Conservation (phyloP, 2,329 filamentous ascomycete genomes). For the Lachnellula arida region DNA sequence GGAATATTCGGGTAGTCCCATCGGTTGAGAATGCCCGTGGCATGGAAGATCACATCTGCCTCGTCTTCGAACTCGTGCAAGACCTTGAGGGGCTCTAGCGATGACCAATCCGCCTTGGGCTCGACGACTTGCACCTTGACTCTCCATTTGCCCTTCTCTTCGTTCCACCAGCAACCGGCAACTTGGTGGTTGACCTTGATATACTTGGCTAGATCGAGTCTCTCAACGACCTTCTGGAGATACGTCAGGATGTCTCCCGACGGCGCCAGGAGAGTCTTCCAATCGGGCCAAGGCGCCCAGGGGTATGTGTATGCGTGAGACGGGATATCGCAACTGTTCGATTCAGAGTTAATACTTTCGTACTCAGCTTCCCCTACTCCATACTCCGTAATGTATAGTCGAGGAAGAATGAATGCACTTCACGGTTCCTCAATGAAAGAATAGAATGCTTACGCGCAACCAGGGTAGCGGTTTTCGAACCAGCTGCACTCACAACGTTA, state of each 20-base stretch:
- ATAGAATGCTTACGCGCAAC: neutral
- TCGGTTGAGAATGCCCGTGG: slow-evolving; percentile 24
- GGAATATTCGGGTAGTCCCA: slow-evolving; percentile 45
- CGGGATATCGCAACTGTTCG: slow-evolving; percentile 19
- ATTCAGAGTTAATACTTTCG: no score
- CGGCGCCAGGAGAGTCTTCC: slow-evolving; percentile 51
- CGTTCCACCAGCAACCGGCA: slow-evolving; percentile 44
- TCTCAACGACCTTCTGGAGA: slow-evolving; percentile 43
- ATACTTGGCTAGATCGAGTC: slow-evolving; percentile 45
- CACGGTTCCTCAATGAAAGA: no score
- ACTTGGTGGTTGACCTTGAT: slow-evolving; percentile 48
- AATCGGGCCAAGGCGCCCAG: slow-evolving; percentile 49
- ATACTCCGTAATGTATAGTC: no score
- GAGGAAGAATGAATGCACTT: no score
- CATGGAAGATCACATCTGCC: slow-evolving; percentile 24
- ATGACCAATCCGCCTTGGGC: no score
- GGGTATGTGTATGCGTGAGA: slow-evolving; percentile 38
- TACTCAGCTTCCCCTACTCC: no score
- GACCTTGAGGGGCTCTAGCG: no score
- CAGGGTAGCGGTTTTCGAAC: neutral
- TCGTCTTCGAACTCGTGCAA: slow-evolving; percentile 22
- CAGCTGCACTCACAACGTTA: neutral
- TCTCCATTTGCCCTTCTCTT: slow-evolving; percentile 44
- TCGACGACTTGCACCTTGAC: slow-evolving; percentile 32
- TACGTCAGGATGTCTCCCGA: slow-evolving; percentile 54